phyloP scores from a whole-genome alignment of 176 grass and related monocot genomes.

The Musa beccarii region DNA sequence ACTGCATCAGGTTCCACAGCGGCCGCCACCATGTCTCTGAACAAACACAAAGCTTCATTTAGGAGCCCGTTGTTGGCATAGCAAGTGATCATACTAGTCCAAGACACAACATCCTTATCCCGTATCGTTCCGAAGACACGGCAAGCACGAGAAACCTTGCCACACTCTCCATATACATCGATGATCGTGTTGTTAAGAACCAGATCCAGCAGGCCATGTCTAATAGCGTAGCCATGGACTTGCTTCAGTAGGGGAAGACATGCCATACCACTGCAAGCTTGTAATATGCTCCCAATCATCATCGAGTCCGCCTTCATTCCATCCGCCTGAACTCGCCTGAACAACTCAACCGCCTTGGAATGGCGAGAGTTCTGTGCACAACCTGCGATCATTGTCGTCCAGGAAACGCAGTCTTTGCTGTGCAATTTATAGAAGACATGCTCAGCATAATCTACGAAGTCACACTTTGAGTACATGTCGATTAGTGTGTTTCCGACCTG shows the following conservation, averaged over 20 bases:
- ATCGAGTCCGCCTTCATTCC: constrained; percentile 54
- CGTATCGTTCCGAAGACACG: constrained; percentile 47
- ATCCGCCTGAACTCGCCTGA: constrained; percentile 32
- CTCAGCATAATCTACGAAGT: constrained; percentile 25
- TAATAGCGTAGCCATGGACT: constrained; percentile 60
- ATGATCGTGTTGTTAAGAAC: constrained; percentile 57
- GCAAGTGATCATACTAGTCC: constrained; percentile 84
- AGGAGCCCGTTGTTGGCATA: constrained; percentile 29
- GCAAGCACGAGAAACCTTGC: constrained; percentile 29
- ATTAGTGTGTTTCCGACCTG: constrained; percentile 76
- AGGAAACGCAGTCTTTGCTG: constrained; percentile 64
- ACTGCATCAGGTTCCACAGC: constrained; percentile 55
- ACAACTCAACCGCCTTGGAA: constrained; percentile 46
- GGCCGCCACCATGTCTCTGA: constrained; percentile 46
- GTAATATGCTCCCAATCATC: constrained; percentile 80
- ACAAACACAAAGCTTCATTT: constrained; percentile 57
- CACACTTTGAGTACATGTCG: constrained; percentile 84
- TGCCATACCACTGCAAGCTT: constrained; percentile 44
- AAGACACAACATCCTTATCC: constrained; percentile 66
- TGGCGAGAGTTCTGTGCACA: constrained; percentile 47
- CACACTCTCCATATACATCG: constrained; percentile 56
- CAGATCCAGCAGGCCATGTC: constrained; percentile 62
- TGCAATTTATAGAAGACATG: constrained; percentile 48
- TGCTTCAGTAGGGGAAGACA: constrained; percentile 40
- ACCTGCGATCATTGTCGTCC: constrained; percentile 56